Conservation (phyloP, 2,329 filamentous ascomycete species). For the Diaporthe sp. region DNA sequence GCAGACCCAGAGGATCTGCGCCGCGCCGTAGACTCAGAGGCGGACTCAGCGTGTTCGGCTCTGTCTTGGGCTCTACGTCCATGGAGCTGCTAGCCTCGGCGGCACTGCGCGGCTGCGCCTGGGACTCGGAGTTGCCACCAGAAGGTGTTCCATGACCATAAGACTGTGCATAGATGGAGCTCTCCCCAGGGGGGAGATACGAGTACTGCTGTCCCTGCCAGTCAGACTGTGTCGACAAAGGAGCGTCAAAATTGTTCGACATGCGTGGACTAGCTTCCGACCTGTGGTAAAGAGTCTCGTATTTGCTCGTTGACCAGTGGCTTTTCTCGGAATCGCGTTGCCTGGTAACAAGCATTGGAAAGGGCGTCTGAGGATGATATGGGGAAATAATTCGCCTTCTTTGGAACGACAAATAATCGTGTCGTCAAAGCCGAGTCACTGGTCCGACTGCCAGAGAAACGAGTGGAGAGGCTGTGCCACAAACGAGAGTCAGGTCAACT, state of each 20-base stretch:
- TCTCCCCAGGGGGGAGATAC: slow-evolving; percentile 62
- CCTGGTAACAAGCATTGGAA: slow-evolving; percentile 71
- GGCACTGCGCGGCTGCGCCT: slow-evolving; percentile 56
- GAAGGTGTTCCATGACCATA: slow-evolving; percentile 58
- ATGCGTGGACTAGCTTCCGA: slow-evolving; percentile 65
- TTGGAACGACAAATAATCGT: slow-evolving; percentile 32
- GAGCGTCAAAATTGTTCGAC: slow-evolving; percentile 68
- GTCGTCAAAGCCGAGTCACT: slow-evolving; percentile 18
- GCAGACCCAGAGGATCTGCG: slow-evolving; percentile 58
- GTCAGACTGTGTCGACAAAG: slow-evolving; percentile 67
- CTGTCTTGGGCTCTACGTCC: slow-evolving; percentile 76
- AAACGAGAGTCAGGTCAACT: slow-evolving; percentile 30
- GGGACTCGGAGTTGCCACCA: slow-evolving; percentile 53
- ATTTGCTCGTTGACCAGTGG: slow-evolving; percentile 69
- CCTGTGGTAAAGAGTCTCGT: slow-evolving; percentile 62
- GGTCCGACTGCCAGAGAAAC: slow-evolving; percentile 21
- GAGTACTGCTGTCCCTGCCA: slow-evolving; percentile 69
- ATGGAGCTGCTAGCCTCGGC: slow-evolving; percentile 61
- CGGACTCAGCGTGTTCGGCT: slow-evolving; percentile 48
- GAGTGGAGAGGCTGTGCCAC: slow-evolving; percentile 21
- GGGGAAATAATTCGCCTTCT: slow-evolving; percentile 17
- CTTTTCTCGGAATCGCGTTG: slow-evolving; percentile 67
- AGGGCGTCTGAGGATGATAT: slow-evolving; percentile 43
- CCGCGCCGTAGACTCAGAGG: slow-evolving; percentile 54
- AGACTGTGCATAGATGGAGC: slow-evolving; percentile 59